Evolutionary conservation across 352 stramenopile genomes (phyloP), one percentile per base, ranked within the genome.

Genomic region (Phytophthora multivora): DNA sequence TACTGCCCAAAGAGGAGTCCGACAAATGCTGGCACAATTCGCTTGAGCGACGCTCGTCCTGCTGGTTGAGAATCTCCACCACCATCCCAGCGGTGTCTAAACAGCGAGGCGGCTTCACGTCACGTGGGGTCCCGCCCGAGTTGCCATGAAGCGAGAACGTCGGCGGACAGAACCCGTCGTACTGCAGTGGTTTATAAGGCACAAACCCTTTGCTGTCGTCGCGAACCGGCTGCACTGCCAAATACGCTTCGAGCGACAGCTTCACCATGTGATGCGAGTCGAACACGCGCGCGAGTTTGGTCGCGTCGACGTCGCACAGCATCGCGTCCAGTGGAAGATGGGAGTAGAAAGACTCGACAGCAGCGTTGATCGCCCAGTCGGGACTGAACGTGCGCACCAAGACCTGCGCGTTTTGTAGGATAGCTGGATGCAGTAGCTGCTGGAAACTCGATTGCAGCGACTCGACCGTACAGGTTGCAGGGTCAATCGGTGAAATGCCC

Each of bases 251-350:
- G 19, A 75, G 62, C 11, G 57, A 73, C 21, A 80, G 31, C 36
- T 79, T 79, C 23, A 79, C 35, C 13, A 70, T 50, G 33, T 65
- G 45, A 6, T 16, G 54, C 4, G 67, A 26, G 47, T 79, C 68
- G 31, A 75, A 77, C 11, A 79, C 63, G 0, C 70, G 66, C 0
- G 73, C 70, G 15, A 77, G 12, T 23, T 72, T 74, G 13, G 5
- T 40, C 5, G 45, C 16, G 15, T 77, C 71, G 1, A 84, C 39
- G 15, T 79, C 78, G 42, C 90, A 97, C 6, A 84, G 49, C 89
- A 97, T 96, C 36, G 78, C 86, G 42, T 91, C 70, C 15, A 86
- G 33, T 9, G 88, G 89, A 7, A 97, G 64, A 28, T 83, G 63
- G 30, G 62, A 49, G 47, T 89, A 88, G 66, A 97, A 97, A 39